Conservation (phyloP, 148 eudicot genomes). For the Arctostaphylos glauca region DNA sequence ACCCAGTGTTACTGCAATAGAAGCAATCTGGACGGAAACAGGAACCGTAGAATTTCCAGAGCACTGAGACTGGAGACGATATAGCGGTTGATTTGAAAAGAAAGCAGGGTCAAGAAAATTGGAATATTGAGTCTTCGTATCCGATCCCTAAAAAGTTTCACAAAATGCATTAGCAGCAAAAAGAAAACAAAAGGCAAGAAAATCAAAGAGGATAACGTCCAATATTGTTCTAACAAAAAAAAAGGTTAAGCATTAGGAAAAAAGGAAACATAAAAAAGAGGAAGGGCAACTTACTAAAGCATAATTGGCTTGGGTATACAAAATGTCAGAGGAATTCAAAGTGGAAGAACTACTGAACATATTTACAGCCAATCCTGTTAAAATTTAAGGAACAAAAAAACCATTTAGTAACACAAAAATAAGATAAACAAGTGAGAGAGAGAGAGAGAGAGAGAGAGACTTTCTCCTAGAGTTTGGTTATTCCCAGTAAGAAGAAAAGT, state of each 20-base stretch:
- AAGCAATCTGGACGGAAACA: constrained; percentile 37
- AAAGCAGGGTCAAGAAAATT: constrained; percentile 73
- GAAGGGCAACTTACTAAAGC: constrained; percentile 55
- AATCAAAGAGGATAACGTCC: neutral
- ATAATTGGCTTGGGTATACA: constrained; percentile 47
- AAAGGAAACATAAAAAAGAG: neutral
- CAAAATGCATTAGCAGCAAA: constrained; percentile 15
- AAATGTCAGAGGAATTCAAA: constrained; percentile 45
- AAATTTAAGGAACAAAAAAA: constrained; percentile 17
- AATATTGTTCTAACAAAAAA: neutral
- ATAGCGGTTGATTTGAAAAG: constrained; percentile 50
- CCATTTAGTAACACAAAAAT: constrained; percentile 2
- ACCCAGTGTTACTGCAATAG: constrained; percentile 41
- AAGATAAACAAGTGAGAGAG: constrained; percentile 1
- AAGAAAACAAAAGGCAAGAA: neutral
- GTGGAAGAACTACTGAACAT: constrained; percentile 40
- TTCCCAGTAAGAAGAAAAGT: constrained; percentile 70
- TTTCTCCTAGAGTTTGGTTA: constrained; percentile 62
- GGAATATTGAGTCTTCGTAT: constrained; percentile 31
- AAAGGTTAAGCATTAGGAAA: neutral
- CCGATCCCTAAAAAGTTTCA: constrained; percentile 64
- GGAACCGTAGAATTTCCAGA: constrained; percentile 40
- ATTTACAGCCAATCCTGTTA: constrained; percentile 57
- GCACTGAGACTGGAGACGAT: constrained; percentile 60
- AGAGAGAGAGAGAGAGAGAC: constrained; percentile 33